Percentiles rank a stretch among this genome's conserved stretches.
Evolutionary conservation across 2,329 filamentous ascomycete species (phyloP).

Genomic region (Venturia nashicola): DNA sequence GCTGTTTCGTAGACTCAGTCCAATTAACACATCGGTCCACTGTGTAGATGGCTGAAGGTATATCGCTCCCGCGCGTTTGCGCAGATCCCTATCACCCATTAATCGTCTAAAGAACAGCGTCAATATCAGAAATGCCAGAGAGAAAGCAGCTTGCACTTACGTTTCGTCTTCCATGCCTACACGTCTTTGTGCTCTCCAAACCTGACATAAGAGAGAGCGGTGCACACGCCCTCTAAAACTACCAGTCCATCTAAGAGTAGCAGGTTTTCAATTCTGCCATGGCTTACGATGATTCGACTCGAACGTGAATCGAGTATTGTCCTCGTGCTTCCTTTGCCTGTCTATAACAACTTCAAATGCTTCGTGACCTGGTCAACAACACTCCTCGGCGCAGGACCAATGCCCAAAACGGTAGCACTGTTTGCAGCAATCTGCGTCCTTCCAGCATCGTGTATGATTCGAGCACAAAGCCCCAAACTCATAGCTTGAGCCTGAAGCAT

Average conservation of each 20-base stretch:
- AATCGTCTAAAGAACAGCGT: background rate
- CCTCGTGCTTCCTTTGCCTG: background rate
- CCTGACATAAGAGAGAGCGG: background rate
- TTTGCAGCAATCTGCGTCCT: constrained; percentile 92
- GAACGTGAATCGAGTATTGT: background rate
- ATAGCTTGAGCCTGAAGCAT: constrained; percentile 69
- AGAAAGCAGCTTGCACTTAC: background rate
- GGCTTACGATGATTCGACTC: background rate
- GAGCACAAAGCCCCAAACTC: constrained; percentile 72
- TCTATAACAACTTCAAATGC: constrained; percentile 65
- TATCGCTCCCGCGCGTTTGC: background rate
- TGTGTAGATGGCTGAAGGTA: background rate
- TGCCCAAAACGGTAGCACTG: constrained; percentile 81
- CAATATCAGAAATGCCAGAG: background rate
- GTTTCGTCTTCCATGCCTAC: background rate
- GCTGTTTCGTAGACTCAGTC: background rate
- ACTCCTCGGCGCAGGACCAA: constrained; percentile 63
- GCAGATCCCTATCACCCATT: no score
- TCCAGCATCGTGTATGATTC: constrained; percentile 90
- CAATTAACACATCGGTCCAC: background rate
- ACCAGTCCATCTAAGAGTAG: background rate
- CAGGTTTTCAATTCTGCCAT: background rate
- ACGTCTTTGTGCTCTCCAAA: background rate
- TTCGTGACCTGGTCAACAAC: constrained; percentile 79
- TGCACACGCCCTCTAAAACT: background rate